Percentiles rank a stretch among this genome's conserved stretches.
phyloP scores from a whole-genome alignment of 805 yeast genomes.

The Candida andamanensis region DNA sequence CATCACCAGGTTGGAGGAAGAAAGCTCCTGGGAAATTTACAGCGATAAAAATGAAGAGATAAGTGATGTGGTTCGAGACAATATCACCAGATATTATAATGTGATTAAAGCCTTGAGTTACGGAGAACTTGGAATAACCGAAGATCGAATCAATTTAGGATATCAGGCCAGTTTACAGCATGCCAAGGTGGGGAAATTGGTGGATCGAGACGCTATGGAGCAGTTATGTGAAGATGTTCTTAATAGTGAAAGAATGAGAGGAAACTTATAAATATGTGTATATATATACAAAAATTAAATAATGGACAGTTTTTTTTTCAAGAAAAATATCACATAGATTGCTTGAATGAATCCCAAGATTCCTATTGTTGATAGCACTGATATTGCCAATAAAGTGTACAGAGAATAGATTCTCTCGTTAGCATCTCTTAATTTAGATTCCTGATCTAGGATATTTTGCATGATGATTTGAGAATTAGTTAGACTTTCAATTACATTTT shows the following conservation, averaged over 20 bases:
- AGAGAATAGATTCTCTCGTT: constrained; percentile 34
- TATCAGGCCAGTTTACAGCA: constrained; percentile 88
- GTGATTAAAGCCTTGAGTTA: constrained; percentile 77
- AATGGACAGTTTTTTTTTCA: too few species aligned
- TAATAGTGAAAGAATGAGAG: constrained; percentile 71
- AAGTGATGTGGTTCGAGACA: constrained; percentile 53
- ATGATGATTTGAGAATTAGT: constrained; percentile 23
- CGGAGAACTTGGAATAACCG: constrained; percentile 84
- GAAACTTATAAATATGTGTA: constrained; percentile 25
- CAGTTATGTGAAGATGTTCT: constrained; percentile 68
- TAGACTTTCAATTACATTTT: constrained; percentile 26
- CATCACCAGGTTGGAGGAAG: constrained; percentile 85
- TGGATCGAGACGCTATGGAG: constrained; percentile 69
- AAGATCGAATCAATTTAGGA: constrained; percentile 68
- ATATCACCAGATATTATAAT: constrained; percentile 80
- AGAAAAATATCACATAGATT: constrained; percentile 23
- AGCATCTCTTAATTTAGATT: constrained; percentile 29
- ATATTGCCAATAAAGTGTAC: constrained; percentile 26
- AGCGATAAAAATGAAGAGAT: constrained; percentile 83
- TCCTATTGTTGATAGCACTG: constrained; percentile 21
- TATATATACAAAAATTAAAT: too few species aligned
- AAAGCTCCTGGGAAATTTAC: constrained; percentile 92
- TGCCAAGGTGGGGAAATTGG: constrained; percentile 60
- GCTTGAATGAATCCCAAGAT: constrained; percentile 28
- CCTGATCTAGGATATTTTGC: constrained; percentile 26